Percentiles rank a stretch among this genome's conserved stretches.
Conservation (phyloP, 2,329 filamentous ascomycete species). For the Lachnellula suecica region DNA sequence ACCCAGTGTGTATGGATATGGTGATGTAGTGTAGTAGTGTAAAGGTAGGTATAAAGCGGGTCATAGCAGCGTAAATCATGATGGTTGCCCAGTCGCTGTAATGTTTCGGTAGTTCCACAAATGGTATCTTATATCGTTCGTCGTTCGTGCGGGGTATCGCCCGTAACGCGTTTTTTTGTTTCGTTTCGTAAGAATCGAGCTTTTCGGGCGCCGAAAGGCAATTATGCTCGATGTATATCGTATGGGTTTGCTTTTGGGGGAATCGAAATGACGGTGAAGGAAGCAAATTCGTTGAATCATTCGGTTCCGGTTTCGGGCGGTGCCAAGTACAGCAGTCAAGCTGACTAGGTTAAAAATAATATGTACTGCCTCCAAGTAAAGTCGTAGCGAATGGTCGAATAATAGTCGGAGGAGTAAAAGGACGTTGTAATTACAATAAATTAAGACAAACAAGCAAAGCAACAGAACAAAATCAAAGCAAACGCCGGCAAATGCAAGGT, state of each 20-base stretch:
- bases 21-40: slow-evolving; percentile 6
- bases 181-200: slow-evolving; percentile 21
- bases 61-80: slow-evolving; percentile 33
- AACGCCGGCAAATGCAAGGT: slow-evolving; percentile 18
- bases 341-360: slow-evolving; percentile 11
- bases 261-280: slow-evolving; percentile 11
- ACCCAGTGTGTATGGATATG: too few relatives aligned
- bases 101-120: slow-evolving; percentile 14
- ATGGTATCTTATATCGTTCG: slow-evolving; percentile 29
- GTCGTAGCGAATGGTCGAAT: slow-evolving; percentile 20
- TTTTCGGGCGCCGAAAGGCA: slow-evolving; percentile 1
- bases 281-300: slow-evolving; percentile 20
- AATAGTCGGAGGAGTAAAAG: slow-evolving; percentile 4
- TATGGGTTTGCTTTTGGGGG: slow-evolving; percentile 4
- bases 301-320: slow-evolving; percentile 9
- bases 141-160: slow-evolving; percentile 12
- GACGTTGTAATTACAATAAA: slow-evolving; percentile 24
- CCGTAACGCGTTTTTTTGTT: slow-evolving; percentile 20
- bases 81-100: slow-evolving; percentile 37
- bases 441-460: slow-evolving; percentile 16
- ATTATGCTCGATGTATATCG: slow-evolving; percentile 13
- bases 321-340: slow-evolving; percentile 7
- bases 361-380: slow-evolving; percentile 23
- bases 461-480: slow-evolving; percentile 12
- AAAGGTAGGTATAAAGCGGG: too few relatives aligned